Evolutionary conservation across 192 early-diverging fungal genomes (phyloP), one percentile per base, ranked within the genome.

Genomic region (Entomortierella parvispora): DNA sequence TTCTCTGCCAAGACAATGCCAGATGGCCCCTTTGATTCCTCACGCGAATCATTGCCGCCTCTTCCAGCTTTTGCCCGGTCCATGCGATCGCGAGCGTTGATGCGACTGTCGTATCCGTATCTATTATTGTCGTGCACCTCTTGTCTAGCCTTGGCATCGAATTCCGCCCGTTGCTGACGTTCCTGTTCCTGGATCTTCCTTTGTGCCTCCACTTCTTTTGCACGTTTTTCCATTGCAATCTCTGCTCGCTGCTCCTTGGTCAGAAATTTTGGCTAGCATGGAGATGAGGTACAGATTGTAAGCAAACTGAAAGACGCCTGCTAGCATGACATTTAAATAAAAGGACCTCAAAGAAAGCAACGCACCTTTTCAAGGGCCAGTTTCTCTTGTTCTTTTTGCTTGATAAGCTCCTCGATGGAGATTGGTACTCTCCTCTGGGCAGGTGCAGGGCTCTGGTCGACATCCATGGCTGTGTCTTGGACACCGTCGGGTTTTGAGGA

Each of bases 201-300:
- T 66, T 84, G 67, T 33, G 88, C 86, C 49, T 94, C 92, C 0
- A 97, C 95, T 65, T 97, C 92, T 51, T 87, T 85, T 79, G 93
- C 89, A 42, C 92, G 80, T 47, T 86, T 83, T 62, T 97, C 93
- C 23, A 99, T 80, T 6, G 97, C 97, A 40, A 93, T 62, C 62
- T 94, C 86, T 26, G 92, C 92, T 17, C 97, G 86, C 76, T 99
- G 91, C 77, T 93, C 94, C 77, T 99, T 99, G 17, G 93, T 93
- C 64, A 99, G 56, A 61, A 97, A 99, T 56, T 87, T 89, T 0
- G 93, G 92, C 87, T 88, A 81, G 29, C 4, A 8, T 25, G 12
- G 20, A n/a, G 31, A 57, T 28, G 26, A 25, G 37, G 37, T 12
- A 40, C 37, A 40, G 37, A 40, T n/a, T n/a, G n/a, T n/a, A n/a